phyloP scores from a whole-genome alignment of 2,329 filamentous ascomycete genomes.

The Cladosporium cucumerinum region DNA sequence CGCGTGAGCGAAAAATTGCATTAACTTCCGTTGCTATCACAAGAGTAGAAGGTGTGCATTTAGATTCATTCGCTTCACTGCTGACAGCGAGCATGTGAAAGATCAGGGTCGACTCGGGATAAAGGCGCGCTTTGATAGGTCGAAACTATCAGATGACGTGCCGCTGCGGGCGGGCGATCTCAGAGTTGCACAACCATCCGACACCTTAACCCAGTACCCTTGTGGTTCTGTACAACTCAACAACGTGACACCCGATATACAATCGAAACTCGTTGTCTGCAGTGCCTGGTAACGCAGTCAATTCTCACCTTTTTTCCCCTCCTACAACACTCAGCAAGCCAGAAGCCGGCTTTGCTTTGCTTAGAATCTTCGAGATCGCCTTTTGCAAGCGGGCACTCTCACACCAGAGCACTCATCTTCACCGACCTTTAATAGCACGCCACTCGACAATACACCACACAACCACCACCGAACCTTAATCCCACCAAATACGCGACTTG shows the following conservation, averaged over 20 bases:
- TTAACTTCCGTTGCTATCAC: neutral
- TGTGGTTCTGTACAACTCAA: neutral
- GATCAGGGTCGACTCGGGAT: neutral
- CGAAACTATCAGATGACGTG: neutral
- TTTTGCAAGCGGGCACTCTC: slow-evolving; percentile 1
- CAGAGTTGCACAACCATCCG: neutral
- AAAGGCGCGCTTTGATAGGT: neutral
- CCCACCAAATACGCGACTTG: neutral
- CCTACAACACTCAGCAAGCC: neutral
- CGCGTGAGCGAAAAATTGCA: neutral
- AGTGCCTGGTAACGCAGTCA: neutral
- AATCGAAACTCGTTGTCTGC: neutral
- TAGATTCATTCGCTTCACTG: neutral
- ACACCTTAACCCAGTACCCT: neutral
- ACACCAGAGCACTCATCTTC: neutral
- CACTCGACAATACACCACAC: neutral
- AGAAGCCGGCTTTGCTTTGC: slow-evolving; percentile 9
- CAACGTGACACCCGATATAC: neutral
- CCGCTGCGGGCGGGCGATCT: neutral
- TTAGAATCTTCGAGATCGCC: slow-evolving; percentile 12
- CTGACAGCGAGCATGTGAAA: neutral
- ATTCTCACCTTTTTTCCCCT: neutral
- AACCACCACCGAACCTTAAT: neutral
- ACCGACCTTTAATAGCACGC: neutral
- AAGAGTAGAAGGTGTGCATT: neutral